Conservation (phyloP, 2,329 filamentous ascomycete genomes). For the Neobulgaria alba region DNA sequence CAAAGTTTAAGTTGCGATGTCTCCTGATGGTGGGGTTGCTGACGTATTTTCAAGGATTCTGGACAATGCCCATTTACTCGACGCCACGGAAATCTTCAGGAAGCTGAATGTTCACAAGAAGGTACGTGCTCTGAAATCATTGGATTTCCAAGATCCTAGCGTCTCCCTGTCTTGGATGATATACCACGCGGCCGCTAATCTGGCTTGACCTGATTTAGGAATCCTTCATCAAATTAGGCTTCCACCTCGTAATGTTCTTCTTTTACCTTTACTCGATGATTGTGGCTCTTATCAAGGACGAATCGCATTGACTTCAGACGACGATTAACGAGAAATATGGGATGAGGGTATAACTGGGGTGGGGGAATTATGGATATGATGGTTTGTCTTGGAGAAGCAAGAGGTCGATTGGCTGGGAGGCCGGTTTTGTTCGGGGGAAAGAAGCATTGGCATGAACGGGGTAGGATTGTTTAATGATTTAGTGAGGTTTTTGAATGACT, state of each 20-base stretch:
- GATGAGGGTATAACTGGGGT: constrained; percentile 16
- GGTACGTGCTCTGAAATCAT: constrained; percentile 40
- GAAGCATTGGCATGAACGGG: constrained; percentile 5
- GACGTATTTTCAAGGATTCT: constrained; percentile 60
- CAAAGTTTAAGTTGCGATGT: background rate
- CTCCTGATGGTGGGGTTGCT: constrained; percentile 17
- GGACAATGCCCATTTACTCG: constrained; percentile 92
- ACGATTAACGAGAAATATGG: constrained; percentile 20
- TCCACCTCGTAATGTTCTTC: constrained; percentile 99
- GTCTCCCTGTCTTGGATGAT: too few species aligned
- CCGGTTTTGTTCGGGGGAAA: constrained; percentile 5
- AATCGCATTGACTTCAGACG: constrained; percentile 59
- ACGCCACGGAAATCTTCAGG: constrained; percentile 98
- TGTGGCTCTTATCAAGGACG: constrained; percentile 76
- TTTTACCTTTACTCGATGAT: constrained; percentile 83
- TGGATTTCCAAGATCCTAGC: background rate
- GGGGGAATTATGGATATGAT: background rate
- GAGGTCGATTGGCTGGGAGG: background rate
- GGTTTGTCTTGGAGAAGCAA: constrained; percentile 1
- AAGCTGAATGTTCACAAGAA: constrained; percentile 99
- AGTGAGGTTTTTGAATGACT: constrained; percentile 19
- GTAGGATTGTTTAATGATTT: constrained; percentile 21
- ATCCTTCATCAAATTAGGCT: constrained; percentile 97
- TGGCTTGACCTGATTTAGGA: too few species aligned
- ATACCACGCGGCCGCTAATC: too few species aligned